phyloP scores from a whole-genome alignment of 2,329 filamentous ascomycete genomes.

The Hirsutella thompsonii region DNA sequence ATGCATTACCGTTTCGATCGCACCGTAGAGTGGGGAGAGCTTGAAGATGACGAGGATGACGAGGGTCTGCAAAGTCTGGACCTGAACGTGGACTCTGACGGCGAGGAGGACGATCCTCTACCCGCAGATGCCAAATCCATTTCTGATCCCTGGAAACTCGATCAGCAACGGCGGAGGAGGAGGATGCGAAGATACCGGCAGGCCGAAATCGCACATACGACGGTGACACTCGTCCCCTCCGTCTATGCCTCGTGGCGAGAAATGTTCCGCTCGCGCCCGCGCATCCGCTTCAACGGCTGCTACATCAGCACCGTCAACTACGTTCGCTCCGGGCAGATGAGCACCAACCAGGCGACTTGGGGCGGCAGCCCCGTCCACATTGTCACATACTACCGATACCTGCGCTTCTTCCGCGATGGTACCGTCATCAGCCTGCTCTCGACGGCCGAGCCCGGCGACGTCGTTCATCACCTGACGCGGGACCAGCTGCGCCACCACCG shows the following conservation, averaged over 20 bases:
- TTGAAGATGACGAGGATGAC: slow-evolving; percentile 17
- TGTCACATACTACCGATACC: slow-evolving; percentile 94
- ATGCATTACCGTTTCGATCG: slow-evolving; percentile 75
- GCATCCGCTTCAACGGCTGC: slow-evolving; percentile 85
- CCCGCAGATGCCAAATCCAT: too few relatives aligned
- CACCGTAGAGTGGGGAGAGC: slow-evolving; percentile 39
- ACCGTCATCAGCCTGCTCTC: slow-evolving; percentile 69
- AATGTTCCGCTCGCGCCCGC: slow-evolving; percentile 73
- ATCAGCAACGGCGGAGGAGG: too few relatives aligned
- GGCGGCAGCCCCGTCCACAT: slow-evolving; percentile 68
- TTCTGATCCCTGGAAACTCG: too few relatives aligned
- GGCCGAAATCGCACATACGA: slow-evolving; percentile 11
- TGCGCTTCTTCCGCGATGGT: slow-evolving; percentile 89
- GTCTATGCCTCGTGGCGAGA: slow-evolving; percentile 42
- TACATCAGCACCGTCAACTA: slow-evolving; percentile 98
- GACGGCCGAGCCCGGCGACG: slow-evolving; percentile 69
- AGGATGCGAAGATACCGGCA: background rate
- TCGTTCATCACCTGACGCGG: slow-evolving; percentile 71
- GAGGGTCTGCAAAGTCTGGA: slow-evolving; percentile 9
- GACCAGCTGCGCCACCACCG: slow-evolving; percentile 46
- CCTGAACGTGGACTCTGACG: too few relatives aligned
- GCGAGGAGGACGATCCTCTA: too few relatives aligned
- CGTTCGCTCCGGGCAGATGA: slow-evolving; percentile 65
- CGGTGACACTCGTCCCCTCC: slow-evolving; percentile 26
- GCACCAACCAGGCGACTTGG: slow-evolving; percentile 62